Percentiles rank a stretch among this genome's conserved stretches.
Conservation (phyloP, 106 monocot genomes). For the Allium fistulosum region DNA sequence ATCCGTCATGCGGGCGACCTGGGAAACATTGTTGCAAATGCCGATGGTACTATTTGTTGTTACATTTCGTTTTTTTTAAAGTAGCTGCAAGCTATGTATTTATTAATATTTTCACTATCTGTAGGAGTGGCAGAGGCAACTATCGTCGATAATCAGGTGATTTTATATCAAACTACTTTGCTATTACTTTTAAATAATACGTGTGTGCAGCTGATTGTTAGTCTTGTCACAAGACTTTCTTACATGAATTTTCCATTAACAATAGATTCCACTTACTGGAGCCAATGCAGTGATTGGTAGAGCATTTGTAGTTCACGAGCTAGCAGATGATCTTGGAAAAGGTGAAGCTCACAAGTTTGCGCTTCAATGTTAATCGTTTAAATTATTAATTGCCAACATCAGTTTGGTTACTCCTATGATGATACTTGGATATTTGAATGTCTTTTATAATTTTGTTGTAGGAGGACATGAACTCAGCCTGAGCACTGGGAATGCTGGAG, state of each 20-base stretch:
- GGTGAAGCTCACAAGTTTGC: conserved; percentile 19
- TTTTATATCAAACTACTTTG: neutral
- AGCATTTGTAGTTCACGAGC: conserved; percentile 85
- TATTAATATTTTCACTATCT: neutral
- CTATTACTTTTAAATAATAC: neutral
- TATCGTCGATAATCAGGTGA: conserved; percentile 68
- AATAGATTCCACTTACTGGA: conserved; percentile 60
- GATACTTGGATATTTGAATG: neutral
- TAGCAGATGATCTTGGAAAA: conserved; percentile 82
- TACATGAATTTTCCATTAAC: neutral
- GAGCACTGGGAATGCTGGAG: conserved; percentile 79
- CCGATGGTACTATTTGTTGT: conserved; percentile 32
- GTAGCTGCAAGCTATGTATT: too few relatives aligned
- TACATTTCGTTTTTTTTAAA: neutral
- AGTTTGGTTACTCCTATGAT: neutral
- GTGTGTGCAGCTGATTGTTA: too few relatives aligned
- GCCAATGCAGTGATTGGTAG: conserved; percentile 68
- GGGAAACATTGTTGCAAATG: conserved; percentile 80
- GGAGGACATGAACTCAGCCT: conserved; percentile 86
- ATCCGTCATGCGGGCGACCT: conserved; percentile 91
- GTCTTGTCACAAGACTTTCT: too few relatives aligned
- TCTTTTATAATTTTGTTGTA: conserved; percentile 4
- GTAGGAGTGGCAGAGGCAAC: conserved; percentile 72
- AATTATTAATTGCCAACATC: too few relatives aligned
- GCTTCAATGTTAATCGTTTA: neutral